phyloP scores from a whole-genome alignment of 208 protist species.

The Trypanosoma cruzi region DNA sequence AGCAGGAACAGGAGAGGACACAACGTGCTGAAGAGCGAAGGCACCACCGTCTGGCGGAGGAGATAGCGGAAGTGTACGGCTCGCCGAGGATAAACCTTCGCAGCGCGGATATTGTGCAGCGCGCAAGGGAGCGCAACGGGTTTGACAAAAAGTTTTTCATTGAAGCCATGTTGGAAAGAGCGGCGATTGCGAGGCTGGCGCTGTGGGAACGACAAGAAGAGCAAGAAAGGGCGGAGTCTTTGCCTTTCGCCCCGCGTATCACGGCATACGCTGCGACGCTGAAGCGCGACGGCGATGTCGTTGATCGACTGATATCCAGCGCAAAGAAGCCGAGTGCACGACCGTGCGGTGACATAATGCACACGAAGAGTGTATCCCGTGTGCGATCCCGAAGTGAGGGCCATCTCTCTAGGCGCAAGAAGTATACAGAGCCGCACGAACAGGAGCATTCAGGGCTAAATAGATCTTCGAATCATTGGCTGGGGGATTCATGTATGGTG shows the following conservation, averaged over 20 bases:
- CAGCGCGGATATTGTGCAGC: conserved; percentile 11
- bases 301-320: conserved; percentile 14
- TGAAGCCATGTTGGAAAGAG: conserved; percentile 26
- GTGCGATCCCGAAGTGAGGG: background rate
- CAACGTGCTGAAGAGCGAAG: conserved; percentile 10
- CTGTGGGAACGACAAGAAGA: conserved; percentile 27
- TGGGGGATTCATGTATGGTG: background rate
- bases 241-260: conserved; percentile 22
- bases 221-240: background rate
- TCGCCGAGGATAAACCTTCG: conserved; percentile 24
- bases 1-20: background rate
- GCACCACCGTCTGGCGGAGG: background rate
- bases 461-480: background rate
- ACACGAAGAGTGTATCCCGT: background rate
- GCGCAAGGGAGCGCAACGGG: conserved; percentile 4
- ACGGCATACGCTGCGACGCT: conserved; percentile 35
- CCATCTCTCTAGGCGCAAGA: background rate
- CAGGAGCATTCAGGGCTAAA: background rate
- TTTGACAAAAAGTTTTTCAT: background rate
- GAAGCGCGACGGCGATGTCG: conserved; percentile 11
- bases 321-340: background rate
- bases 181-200: conserved; percentile 15
- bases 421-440: background rate
- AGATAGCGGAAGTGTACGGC: background rate
- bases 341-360: background rate